phyloP scores from a whole-genome alignment of 306 rosid species.

The Fragaria iinumae region DNA sequence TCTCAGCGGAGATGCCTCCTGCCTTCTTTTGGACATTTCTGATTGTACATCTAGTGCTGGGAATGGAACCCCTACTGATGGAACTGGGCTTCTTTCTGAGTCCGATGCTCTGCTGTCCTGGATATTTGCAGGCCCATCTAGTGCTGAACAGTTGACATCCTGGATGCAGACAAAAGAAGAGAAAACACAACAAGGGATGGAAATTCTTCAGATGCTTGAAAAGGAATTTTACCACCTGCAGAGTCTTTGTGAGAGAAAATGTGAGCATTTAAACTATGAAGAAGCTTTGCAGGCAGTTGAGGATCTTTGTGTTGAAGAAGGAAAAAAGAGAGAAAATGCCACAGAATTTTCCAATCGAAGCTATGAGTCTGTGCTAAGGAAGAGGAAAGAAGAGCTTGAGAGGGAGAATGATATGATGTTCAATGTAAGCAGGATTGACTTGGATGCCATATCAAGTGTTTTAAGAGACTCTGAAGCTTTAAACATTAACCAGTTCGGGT shows the following conservation, averaged over 20 bases:
- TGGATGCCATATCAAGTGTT: slow-evolving; percentile 70
- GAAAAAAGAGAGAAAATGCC: slow-evolving; percentile 67
- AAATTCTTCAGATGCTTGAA: slow-evolving; percentile 69
- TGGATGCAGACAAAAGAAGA: slow-evolving; percentile 78
- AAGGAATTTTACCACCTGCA: slow-evolving; percentile 79
- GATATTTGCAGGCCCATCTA: slow-evolving; percentile 66
- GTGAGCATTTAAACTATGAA: slow-evolving; percentile 67
- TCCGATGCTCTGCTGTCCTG: slow-evolving; percentile 64
- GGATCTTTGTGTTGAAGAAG: slow-evolving; percentile 84
- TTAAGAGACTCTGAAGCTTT: slow-evolving; percentile 78
- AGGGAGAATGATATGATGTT: slow-evolving; percentile 60
- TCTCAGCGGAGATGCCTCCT: slow-evolving; percentile 77
- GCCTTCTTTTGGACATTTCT: slow-evolving; percentile 62
- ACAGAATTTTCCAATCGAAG: slow-evolving; percentile 60
- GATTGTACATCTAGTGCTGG: slow-evolving; percentile 36
- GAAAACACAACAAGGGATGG: slow-evolving; percentile 60
- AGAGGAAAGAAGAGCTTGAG: slow-evolving; percentile 79
- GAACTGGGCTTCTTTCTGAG: slow-evolving; percentile 40
- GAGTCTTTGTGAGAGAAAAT: slow-evolving; percentile 78
- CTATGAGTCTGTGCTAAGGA: slow-evolving; percentile 70
- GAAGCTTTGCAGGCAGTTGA: slow-evolving; percentile 78
- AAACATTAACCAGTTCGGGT: slow-evolving; percentile 63
- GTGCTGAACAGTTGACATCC: slow-evolving; percentile 71
- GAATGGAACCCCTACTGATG: slow-evolving; percentile 41
- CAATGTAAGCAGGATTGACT: slow-evolving; percentile 46